phyloP scores from a whole-genome alignment of 1,139 yeast genomes.

The Zygosaccharomyces pseudobailii region DNA sequence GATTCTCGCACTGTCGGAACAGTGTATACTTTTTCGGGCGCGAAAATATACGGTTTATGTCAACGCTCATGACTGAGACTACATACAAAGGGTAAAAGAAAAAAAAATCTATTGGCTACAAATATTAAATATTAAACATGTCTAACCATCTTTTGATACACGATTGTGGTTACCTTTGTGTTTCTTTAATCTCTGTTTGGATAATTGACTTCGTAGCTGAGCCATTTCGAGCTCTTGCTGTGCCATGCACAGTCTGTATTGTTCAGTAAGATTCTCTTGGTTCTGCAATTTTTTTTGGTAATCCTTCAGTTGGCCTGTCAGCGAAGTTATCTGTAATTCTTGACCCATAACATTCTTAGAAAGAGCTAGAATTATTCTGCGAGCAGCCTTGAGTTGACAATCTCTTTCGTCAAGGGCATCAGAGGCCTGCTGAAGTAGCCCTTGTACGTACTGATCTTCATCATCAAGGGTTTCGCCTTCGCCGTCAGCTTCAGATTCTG shows the following conservation, averaged over 20 bases:
- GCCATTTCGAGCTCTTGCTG: constrained; percentile 8
- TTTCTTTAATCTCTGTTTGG: neutral
- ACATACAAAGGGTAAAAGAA: neutral
- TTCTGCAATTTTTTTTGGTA: constrained; percentile 4
- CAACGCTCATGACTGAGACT: neutral
- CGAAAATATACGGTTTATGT: neutral
- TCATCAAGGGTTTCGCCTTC: neutral
- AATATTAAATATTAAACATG: neutral
- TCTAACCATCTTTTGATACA: neutral
- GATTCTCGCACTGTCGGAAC: neutral
- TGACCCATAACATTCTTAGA: constrained; percentile 17
- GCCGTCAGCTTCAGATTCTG: neutral
- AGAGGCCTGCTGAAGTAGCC: constrained; percentile 10
- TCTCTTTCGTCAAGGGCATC: constrained; percentile 10
- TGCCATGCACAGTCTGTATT: constrained; percentile 4
- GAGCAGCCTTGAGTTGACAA: constrained; percentile 9
- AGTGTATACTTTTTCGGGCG: neutral
- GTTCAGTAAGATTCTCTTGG: constrained; percentile 3
- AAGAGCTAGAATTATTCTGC: constrained; percentile 9
- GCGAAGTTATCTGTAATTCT: constrained; percentile 20
- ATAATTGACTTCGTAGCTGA: neutral
- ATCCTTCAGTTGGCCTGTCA: constrained; percentile 14
- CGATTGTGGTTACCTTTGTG: neutral
- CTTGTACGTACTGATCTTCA: constrained; percentile 1
- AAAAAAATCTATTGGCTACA: neutral